A percentile compares a stretch with the other conserved stretches of the same genome.
These are phyloP conservation scores for Peronospora farinosa DNA, from an alignment of 352 stramenopile genomes.

Conservation along the genomic window DNA sequence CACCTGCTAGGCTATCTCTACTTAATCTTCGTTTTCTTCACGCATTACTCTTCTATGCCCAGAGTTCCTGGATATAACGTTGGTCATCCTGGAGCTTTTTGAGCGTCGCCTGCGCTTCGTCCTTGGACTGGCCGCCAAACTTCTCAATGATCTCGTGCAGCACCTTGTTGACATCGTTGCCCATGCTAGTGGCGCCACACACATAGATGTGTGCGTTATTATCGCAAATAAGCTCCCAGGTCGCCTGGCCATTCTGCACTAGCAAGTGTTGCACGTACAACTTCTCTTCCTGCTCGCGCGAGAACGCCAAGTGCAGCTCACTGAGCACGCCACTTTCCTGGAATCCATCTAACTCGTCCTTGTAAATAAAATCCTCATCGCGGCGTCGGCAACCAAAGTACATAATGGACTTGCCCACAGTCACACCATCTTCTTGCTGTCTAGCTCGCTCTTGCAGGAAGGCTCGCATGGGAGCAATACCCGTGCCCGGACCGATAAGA, in stretches of 20 bases:
- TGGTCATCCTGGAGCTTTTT: slow-evolving; percentile 84
- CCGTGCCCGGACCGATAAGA: slow-evolving; percentile 93
- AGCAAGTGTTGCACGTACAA: slow-evolving; percentile 98
- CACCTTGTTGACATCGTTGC: slow-evolving; percentile 93
- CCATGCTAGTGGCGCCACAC: slow-evolving; percentile 96
- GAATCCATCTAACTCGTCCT: slow-evolving; percentile 88
- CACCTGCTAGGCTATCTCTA: not conserved
- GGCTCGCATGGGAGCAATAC: slow-evolving; percentile 95
- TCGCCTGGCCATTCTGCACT: slow-evolving; percentile 50
- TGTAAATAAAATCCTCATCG: slow-evolving; percentile 88
- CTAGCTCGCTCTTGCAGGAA: slow-evolving; percentile 92
- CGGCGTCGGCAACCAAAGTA: slow-evolving; percentile 89
- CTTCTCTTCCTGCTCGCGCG: slow-evolving; percentile 89
- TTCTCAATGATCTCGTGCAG: slow-evolving; percentile 79
- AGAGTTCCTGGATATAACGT: slow-evolving; percentile 95
- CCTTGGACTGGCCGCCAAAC: slow-evolving; percentile 43
- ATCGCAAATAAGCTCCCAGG: slow-evolving; percentile 57
- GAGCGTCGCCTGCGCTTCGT: slow-evolving; percentile 76
- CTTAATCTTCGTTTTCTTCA: slow-evolving; percentile 1
- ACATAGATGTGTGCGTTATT: slow-evolving; percentile 93
- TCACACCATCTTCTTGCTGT: slow-evolving; percentile 47
- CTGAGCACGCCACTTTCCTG: slow-evolving; percentile 80
- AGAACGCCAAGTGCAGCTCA: slow-evolving; percentile 93
- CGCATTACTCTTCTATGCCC: slow-evolving; percentile 47
- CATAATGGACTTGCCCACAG: slow-evolving; percentile 85